Percentiles rank a stretch among this genome's conserved stretches.
Evolutionary conservation across 2,329 filamentous ascomycete genomes (phyloP).

Genomic region (Pestalotiopsis fici): DNA sequence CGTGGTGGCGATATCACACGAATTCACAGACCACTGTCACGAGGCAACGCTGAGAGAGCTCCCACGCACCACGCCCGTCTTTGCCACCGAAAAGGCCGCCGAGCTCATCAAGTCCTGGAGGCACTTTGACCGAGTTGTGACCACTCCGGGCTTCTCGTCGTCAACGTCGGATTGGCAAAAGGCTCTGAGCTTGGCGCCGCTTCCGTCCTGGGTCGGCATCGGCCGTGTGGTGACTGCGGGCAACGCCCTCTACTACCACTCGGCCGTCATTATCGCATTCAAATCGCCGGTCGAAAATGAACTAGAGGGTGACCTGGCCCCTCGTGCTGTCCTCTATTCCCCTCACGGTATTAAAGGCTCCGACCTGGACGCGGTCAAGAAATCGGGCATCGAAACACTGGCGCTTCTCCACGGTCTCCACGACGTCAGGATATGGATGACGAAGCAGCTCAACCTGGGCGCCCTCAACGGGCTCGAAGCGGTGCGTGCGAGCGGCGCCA

Average conservation of each 20-base stretch:
- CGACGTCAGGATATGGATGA: slow-evolving; percentile 52
- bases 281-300: slow-evolving; percentile 19
- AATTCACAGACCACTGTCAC: slow-evolving; percentile 72
- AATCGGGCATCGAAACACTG: slow-evolving; percentile 48
- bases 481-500: slow-evolving; percentile 50
- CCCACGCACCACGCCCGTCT: slow-evolving; percentile 53
- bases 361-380: slow-evolving; percentile 43
- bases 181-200: slow-evolving; percentile 22
- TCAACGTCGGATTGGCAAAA: slow-evolving; percentile 22
- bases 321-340: slow-evolving; percentile 56
- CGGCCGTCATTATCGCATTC: slow-evolving; percentile 61
- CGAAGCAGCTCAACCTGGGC: slow-evolving; percentile 64
- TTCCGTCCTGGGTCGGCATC: slow-evolving; percentile 65
- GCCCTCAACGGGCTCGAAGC: slow-evolving; percentile 61
- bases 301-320: slow-evolving; percentile 8
- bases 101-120: slow-evolving; percentile 57
- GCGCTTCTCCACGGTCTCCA: slow-evolving; percentile 66
- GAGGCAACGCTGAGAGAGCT: slow-evolving; percentile 60
- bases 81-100: slow-evolving; percentile 61
- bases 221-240: slow-evolving; percentile 53
- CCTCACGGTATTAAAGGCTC: slow-evolving; percentile 59
- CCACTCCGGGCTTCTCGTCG: slow-evolving; percentile 45
- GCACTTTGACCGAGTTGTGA: slow-evolving; percentile 58
- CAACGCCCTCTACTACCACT: slow-evolving; percentile 62
- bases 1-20: slow-evolving; percentile 61